Evolutionary conservation across 495 filamentous ascomycete species (phyloP).

Genomic region (Penicillium diatomitis): DNA sequence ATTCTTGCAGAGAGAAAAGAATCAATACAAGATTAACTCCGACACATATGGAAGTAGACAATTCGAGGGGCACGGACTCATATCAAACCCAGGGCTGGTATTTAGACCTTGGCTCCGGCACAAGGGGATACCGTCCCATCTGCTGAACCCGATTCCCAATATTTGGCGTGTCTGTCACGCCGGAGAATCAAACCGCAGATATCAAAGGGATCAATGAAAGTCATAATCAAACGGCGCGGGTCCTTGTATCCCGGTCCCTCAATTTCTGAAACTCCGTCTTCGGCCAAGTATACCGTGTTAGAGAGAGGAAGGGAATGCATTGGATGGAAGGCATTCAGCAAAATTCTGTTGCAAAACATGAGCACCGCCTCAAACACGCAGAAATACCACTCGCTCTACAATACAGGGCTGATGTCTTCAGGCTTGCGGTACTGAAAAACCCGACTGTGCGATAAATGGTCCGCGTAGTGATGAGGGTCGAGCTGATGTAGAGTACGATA

Average conservation of each 20-base stretch:
- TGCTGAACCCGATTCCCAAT: slow-evolving; percentile 43
- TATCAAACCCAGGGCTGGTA: no score
- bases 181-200: slow-evolving; percentile 46
- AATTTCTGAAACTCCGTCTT: slow-evolving; percentile 58
- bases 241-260: slow-evolving; percentile 56
- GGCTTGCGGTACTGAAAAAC: slow-evolving; percentile 41
- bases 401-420: slow-evolving; percentile 39
- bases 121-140: neutral
- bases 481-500: slow-evolving; percentile 53
- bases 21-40: no score
- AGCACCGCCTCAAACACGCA: slow-evolving; percentile 59
- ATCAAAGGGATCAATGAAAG: slow-evolving; percentile 61
- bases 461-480: slow-evolving; percentile 47
- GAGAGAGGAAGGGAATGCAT: slow-evolving; percentile 50
- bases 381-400: slow-evolving; percentile 64
- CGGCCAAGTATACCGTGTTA: slow-evolving; percentile 54
- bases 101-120: neutral
- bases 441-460: slow-evolving; percentile 62
- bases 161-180: slow-evolving; percentile 39
- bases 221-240: slow-evolving; percentile 40
- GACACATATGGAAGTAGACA: no score
- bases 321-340: slow-evolving; percentile 58
- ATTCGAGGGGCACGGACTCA: no score
- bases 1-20: no score
- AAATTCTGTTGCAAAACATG: slow-evolving; percentile 52